phyloP scores from a whole-genome alignment of 495 filamentous ascomycete species.

The Bacidia rubella region DNA sequence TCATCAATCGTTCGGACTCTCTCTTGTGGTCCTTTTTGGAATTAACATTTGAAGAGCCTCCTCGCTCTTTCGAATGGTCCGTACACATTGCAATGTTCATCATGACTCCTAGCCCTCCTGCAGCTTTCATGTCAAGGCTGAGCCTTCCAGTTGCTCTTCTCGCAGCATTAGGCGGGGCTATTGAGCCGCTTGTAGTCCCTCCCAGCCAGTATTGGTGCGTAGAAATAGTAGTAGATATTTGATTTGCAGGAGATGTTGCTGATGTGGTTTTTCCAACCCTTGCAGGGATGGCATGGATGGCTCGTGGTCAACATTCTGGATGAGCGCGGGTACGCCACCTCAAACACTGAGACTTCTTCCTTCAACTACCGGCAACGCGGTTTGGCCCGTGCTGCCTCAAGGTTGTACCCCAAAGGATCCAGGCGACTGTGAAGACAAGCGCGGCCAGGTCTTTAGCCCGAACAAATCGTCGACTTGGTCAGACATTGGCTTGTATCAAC shows the following conservation, averaged over 20 bases:
- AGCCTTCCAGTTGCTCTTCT: not conserved
- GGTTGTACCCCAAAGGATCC: constrained; percentile 24
- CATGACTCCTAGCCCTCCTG: not conserved
- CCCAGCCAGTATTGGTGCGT: constrained; percentile 2
- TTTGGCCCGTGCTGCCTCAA: constrained; percentile 24
- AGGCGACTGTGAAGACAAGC: constrained; percentile 17
- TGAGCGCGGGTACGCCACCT: constrained; percentile 16
- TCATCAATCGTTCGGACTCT: not conserved
- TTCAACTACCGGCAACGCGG: constrained; percentile 21
- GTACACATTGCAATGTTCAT: too few species aligned
- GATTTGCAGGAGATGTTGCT: not conserved
- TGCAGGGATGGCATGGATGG: constrained; percentile 26
- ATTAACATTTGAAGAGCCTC: too few species aligned
- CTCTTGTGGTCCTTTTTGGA: not conserved
- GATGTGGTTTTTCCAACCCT: not conserved
- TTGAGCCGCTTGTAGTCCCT: not conserved
- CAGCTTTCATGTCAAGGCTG: too few species aligned
- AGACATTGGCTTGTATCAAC: constrained; percentile 16
- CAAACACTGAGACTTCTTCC: constrained; percentile 22
- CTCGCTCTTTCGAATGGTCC: too few species aligned
- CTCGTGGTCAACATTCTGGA: constrained; percentile 27
- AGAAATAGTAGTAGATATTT: not conserved
- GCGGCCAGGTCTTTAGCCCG: constrained; percentile 23
- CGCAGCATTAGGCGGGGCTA: not conserved
- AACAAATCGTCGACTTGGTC: constrained; percentile 20